Conservation (phyloP, 2,329 filamentous ascomycete species). For the Cladosporium phlei region DNA sequence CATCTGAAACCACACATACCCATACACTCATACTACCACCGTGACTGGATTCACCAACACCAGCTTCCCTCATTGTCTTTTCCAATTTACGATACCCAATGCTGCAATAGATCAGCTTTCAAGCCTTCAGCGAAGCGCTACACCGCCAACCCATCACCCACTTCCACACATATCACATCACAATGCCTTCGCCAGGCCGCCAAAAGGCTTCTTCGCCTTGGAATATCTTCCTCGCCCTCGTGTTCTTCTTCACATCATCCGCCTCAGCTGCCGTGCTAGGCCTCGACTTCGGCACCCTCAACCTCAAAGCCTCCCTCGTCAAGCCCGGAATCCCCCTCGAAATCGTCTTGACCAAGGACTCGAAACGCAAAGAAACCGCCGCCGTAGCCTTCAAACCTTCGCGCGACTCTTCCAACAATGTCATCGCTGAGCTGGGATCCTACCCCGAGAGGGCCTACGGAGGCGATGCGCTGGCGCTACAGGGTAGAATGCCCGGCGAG, state of each 20-base stretch:
- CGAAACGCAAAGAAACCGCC: slow-evolving; percentile 87
- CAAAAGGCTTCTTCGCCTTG: slow-evolving; percentile 4
- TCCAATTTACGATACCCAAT: background rate
- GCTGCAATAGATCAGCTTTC: slow-evolving; percentile 1
- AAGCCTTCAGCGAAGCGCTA: slow-evolving; percentile 13
- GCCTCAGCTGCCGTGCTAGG: slow-evolving; percentile 76
- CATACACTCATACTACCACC: no score
- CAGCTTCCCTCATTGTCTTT: background rate
- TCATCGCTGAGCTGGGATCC: slow-evolving; percentile 42
- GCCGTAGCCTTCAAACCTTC: slow-evolving; percentile 90
- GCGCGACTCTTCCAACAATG: slow-evolving; percentile 52
- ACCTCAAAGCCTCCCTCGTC: slow-evolving; percentile 91
- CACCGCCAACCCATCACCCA: slow-evolving; percentile 4
- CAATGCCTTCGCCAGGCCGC: slow-evolving; percentile 1
- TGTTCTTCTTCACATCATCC: slow-evolving; percentile 31
- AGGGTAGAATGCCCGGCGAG: slow-evolving; percentile 83
- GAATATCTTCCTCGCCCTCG: slow-evolving; percentile 8
- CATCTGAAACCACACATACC: slow-evolving; percentile 6
- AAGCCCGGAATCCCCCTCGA: slow-evolving; percentile 97
- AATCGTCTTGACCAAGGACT: slow-evolving; percentile 96
- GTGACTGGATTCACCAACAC: background rate
- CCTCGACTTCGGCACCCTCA: slow-evolving; percentile 91
- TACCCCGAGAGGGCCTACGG: slow-evolving; percentile 91
- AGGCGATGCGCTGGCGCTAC: slow-evolving; percentile 81
- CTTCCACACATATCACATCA: slow-evolving; percentile 1